phyloP scores from a whole-genome alignment of 371 early-diverging fungal genomes.

The Mortierella sp. region DNA sequence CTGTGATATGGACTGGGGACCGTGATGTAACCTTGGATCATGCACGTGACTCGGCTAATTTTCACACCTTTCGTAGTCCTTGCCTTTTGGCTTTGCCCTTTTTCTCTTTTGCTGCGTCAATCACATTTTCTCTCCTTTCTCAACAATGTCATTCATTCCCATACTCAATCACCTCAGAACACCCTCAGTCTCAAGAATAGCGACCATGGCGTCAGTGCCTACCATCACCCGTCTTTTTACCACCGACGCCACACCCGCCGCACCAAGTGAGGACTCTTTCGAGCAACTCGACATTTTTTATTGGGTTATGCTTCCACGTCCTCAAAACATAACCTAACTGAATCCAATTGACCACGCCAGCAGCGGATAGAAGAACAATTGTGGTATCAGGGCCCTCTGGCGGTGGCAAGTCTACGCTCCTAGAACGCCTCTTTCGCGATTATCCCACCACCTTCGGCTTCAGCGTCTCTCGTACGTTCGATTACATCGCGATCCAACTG shows the following conservation, averaged over 20 bases:
- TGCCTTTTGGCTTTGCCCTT: background rate
- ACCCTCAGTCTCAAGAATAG: background rate
- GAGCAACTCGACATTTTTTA: background rate
- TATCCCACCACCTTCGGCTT: slow-evolving; percentile 92
- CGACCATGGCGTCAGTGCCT: background rate
- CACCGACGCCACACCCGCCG: background rate
- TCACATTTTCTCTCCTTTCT: background rate
- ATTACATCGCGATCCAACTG: background rate
- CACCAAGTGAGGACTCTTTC: background rate
- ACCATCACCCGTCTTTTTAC: background rate
- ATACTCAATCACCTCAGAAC: background rate
- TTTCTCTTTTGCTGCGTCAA: background rate
- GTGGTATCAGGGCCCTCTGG: slow-evolving; percentile 96
- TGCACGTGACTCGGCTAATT: background rate
- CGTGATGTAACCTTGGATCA: background rate
- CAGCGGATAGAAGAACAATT: slow-evolving; percentile 62
- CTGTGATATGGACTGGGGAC: background rate
- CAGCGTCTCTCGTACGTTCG: slow-evolving; percentile 92
- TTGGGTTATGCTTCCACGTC: too few relatives aligned
- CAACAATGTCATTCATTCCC: background rate
- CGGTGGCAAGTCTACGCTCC: slow-evolving; percentile 96
- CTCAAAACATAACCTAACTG: background rate
- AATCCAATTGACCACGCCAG: background rate
- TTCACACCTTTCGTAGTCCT: background rate
- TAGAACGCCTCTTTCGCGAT: slow-evolving; percentile 90